Conservation (phyloP, 495 filamentous ascomycete genomes). For the Talaromyces borbonicus region DNA sequence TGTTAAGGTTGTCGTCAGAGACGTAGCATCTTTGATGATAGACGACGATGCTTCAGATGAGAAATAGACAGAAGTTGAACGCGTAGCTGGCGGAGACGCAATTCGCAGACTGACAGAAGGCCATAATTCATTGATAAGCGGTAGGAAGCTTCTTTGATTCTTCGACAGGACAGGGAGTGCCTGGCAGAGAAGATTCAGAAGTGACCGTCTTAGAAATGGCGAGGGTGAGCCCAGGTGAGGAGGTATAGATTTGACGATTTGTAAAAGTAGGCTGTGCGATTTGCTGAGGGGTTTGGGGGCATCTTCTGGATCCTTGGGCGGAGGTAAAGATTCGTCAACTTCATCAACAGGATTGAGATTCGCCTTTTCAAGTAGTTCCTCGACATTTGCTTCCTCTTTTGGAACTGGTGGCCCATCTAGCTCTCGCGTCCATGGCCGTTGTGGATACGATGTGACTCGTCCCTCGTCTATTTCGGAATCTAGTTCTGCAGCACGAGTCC, state of each 20-base stretch:
- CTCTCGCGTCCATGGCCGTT: constrained; percentile 26
- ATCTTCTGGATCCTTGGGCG: constrained; percentile 41
- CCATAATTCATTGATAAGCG: constrained; percentile 83
- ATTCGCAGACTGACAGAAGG: constrained; percentile 63
- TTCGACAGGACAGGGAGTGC: constrained; percentile 56
- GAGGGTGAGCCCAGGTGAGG: constrained; percentile 81
- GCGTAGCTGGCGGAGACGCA: constrained; percentile 28
- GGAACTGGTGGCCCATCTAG: constrained; percentile 21
- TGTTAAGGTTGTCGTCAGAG: constrained; percentile 6
- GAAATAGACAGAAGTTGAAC: constrained; percentile 24
- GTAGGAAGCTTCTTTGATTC: constrained; percentile 74
- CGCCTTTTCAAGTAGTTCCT: constrained; percentile 22
- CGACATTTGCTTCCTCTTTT: constrained; percentile 18
- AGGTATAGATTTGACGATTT: constrained; percentile 61
- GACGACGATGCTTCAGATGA: background rate
- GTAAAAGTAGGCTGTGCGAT: constrained; percentile 51
- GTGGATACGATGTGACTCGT: constrained; percentile 23
- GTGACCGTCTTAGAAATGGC: constrained; percentile 61
- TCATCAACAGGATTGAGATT: constrained; percentile 12
- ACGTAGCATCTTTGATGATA: constrained; percentile 22
- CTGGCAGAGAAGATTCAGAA: constrained; percentile 63
- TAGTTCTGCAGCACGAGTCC: constrained; percentile 21
- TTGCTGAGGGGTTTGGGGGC: constrained; percentile 43
- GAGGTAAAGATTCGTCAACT: constrained; percentile 28
- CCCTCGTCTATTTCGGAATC: constrained; percentile 22